Evolutionary conservation across 2,329 filamentous ascomycete species (phyloP).

Genomic region (Orbilia quercus): DNA sequence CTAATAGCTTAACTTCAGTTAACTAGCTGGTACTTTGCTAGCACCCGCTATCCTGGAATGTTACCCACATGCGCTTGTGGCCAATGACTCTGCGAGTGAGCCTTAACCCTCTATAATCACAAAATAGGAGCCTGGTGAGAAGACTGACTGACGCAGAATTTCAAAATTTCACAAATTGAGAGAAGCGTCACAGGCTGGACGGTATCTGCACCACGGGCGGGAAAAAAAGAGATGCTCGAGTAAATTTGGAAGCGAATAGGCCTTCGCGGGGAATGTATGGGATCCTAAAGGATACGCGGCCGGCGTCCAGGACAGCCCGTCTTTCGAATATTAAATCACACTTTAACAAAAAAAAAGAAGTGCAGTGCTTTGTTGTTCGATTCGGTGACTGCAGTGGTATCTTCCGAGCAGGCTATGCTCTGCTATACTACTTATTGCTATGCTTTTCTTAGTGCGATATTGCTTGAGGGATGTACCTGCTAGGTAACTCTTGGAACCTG

Average conservation of each 20-base stretch:
- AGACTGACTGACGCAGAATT: conserved; percentile 17
- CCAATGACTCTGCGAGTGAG: conserved; percentile 44
- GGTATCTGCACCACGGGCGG: not conserved
- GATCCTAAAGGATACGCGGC: conserved; percentile 38
- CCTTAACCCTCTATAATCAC: conserved; percentile 32
- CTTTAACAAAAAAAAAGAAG: not conserved
- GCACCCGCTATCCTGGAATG: conserved; percentile 32
- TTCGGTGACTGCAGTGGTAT: conserved; percentile 27
- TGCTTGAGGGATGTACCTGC: not conserved
- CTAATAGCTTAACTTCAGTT: too few species aligned
- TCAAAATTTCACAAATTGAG: conserved; percentile 11
- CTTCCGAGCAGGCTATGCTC: conserved; percentile 11
- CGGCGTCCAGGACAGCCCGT: conserved; percentile 13
- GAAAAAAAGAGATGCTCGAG: not conserved
- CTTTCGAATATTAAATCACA: too few species aligned
- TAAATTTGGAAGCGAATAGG: conserved; percentile 18
- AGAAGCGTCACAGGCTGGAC: conserved; percentile 14
- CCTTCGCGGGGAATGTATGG: conserved; percentile 20
- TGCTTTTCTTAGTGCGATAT: conserved; percentile 3
- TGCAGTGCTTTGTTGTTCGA: conserved; percentile 37
- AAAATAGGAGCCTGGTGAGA: conserved; percentile 29
- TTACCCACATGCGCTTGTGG: conserved; percentile 46
- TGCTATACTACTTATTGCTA: not conserved
- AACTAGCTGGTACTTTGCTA: conserved; percentile 14
- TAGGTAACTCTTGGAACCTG: conserved; percentile 9